phyloP scores from a whole-genome alignment of 2,329 filamentous ascomycete species.

The Phoma sp. region DNA sequence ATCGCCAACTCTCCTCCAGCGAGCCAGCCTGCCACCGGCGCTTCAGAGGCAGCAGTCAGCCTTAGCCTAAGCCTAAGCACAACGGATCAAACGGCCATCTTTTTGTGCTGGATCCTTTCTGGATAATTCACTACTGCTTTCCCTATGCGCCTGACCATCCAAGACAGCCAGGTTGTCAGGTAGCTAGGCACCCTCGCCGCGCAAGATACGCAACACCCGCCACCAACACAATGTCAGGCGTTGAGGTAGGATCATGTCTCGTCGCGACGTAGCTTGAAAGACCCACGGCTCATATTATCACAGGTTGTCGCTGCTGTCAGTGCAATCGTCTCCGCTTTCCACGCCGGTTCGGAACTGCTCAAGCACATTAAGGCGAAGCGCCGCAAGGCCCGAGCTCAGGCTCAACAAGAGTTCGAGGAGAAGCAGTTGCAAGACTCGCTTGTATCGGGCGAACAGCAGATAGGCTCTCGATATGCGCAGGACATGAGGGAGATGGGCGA shows the following conservation, averaged over 20 bases:
- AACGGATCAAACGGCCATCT: background rate
- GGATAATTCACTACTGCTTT: background rate
- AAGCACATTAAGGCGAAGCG: slow-evolving; percentile 45
- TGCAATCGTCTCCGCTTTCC: slow-evolving; percentile 52
- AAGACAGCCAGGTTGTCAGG: background rate
- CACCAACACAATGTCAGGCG: slow-evolving; percentile 29
- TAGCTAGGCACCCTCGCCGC: background rate
- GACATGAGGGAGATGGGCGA: slow-evolving; percentile 47
- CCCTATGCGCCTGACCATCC: background rate
- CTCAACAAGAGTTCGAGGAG: slow-evolving; percentile 43
- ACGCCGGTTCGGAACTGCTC: slow-evolving; percentile 49
- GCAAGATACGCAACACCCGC: background rate
- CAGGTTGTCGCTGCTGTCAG: slow-evolving; percentile 51
- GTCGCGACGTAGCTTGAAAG: background rate
- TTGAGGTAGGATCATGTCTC: slow-evolving; percentile 31
- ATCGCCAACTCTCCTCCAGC: background rate
- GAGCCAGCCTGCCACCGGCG: background rate
- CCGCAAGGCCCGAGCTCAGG: slow-evolving; percentile 33
- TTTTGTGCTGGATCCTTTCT: too few species aligned
- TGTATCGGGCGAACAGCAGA: slow-evolving; percentile 44
- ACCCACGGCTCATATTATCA: background rate
- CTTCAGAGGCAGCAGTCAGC: background rate
- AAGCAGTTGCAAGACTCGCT: slow-evolving; percentile 49
- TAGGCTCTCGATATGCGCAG: slow-evolving; percentile 41
- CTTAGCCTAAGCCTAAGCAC: background rate